These are phyloP conservation scores for Ampelocalamus luodianensis DNA, from an alignment of 176 grass and related monocot genomes.

Conservation along the genomic window DNA sequence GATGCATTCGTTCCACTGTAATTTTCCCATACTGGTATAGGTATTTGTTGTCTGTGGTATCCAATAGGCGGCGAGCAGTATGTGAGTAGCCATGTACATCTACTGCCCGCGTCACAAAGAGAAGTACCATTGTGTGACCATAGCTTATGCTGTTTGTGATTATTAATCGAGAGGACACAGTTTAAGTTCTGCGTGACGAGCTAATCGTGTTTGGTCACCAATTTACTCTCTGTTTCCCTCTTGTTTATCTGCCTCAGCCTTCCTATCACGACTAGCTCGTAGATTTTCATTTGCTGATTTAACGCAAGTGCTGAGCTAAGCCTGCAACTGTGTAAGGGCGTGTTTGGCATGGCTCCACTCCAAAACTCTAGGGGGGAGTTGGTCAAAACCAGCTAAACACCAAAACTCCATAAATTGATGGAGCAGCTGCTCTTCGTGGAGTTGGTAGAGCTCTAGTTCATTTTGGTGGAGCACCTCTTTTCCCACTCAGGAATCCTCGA, in stretches of 20 bases:
- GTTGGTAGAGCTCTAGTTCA: no score
- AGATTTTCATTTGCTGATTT: neutral
- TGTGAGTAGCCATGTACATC: constrained; percentile 63
- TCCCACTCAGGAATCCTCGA: no score
- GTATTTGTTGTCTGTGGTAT: constrained; percentile 20
- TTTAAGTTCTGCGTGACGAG: constrained; percentile 16
- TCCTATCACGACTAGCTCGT: neutral
- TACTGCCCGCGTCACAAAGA: constrained; percentile 34
- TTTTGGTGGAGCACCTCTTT: no score
- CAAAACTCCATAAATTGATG: no score
- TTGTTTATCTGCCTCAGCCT: neutral
- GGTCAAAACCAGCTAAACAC: no score
- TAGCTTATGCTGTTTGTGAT: constrained; percentile 42
- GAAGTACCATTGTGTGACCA: constrained; percentile 26
- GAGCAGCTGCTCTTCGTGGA: no score
- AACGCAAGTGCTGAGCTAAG: neutral
- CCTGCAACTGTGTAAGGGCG: neutral
- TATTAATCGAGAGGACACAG: constrained; percentile 3
- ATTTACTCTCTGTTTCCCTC: neutral
- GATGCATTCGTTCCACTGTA: constrained; percentile 36
- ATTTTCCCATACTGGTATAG: constrained; percentile 41
- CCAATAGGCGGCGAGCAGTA: constrained; percentile 34
- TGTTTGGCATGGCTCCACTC: no score
- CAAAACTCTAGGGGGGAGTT: no score
- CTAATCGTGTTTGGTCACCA: neutral